These are phyloP conservation scores for Cryoendolithus antarcticus DNA, from an alignment of 2,329 filamentous ascomycete genomes.

Conservation along the genomic window DNA sequence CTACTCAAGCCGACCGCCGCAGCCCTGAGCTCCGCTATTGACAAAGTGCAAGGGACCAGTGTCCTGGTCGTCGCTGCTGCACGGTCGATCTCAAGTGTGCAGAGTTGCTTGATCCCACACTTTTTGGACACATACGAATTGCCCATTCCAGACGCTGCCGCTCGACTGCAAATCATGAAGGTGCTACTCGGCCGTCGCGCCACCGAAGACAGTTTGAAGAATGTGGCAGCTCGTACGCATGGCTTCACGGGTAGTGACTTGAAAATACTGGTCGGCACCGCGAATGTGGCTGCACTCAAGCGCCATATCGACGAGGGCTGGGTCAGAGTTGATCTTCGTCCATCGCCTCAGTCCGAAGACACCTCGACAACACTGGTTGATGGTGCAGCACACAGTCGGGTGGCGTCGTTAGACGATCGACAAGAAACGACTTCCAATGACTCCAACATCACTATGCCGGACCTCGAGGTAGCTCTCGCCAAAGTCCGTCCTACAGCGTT, in stretches of 20 bases:
- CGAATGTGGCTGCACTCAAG: slow-evolving; percentile 30
- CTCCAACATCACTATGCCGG: slow-evolving; percentile 24
- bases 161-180: slow-evolving; percentile 62
- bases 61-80: slow-evolving; percentile 68
- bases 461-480: slow-evolving; percentile 54
- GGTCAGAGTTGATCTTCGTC: slow-evolving; percentile 5
- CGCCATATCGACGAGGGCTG: slow-evolving; percentile 20
- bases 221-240: slow-evolving; percentile 63
- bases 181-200: slow-evolving; percentile 42
- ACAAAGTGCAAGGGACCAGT: slow-evolving; percentile 40
- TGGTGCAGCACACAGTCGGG: slow-evolving; percentile 1
- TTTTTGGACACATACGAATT: slow-evolving; percentile 60
- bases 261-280: slow-evolving; percentile 48
- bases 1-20: slow-evolving; percentile 18
- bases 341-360: neutral
- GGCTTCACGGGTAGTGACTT: slow-evolving; percentile 76
- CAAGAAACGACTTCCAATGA: neutral
- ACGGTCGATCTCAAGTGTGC: slow-evolving; percentile 59
- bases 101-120: slow-evolving; percentile 53
- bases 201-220: slow-evolving; percentile 32
- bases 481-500: slow-evolving; percentile 71
- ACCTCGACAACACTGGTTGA: slow-evolving; percentile 7
- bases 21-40: slow-evolving; percentile 41
- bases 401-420: neutral
- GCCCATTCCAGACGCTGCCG: slow-evolving; percentile 59